Evolutionary conservation across 768 basidiomycete genomes (phyloP), one percentile per base, ranked within the genome.

Genomic region (Calocera viscosa): DNA sequence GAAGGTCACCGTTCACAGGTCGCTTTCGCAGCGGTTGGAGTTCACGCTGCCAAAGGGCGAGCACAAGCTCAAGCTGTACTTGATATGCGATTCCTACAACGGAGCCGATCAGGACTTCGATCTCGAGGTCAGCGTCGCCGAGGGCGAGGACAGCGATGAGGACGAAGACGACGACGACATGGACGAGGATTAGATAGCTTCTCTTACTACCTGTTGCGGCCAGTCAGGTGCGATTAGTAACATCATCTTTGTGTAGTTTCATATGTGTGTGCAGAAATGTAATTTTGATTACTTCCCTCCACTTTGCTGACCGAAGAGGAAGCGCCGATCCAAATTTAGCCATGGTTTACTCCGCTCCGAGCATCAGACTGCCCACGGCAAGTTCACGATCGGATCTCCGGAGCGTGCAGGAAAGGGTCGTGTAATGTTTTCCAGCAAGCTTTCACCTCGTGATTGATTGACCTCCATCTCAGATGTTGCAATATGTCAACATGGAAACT

Each of bases 81-180:
- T 94, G 66, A 94, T 98, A 68, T 94, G 92, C 70, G 94, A 96
- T 73, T 88, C 89, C 65, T 95, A 94, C 74, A 80, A 89, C 26
- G 92, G 91, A 7, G 92, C 91, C 38, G 95, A 96, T 73, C 93
- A 96, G 72, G 93, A 94, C 73, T 87, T 97, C 74, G 82, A 84
- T 53, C 74, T 97, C 60, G 89, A 91, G 39, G 83, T 97, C 69
- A 87, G 90, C 28, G 92, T 96, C 65, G 91, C 87, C 0, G 91
- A 95, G 74, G 94, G 93, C 1, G 91, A 92, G 75, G 90, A 91
- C 19, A 89, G 87, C 68, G 89, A 90, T 65, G 86, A 86, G 65
- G 91, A 91, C 67, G 88, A 83, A 14, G 83, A 90, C 24, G 73
- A 73, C 34, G 86, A 85, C 60, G 85, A 84, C 65, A 75, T 76